phyloP scores from a whole-genome alignment of 2,329 filamentous ascomycete genomes.

The Paecilomyces niveus region DNA sequence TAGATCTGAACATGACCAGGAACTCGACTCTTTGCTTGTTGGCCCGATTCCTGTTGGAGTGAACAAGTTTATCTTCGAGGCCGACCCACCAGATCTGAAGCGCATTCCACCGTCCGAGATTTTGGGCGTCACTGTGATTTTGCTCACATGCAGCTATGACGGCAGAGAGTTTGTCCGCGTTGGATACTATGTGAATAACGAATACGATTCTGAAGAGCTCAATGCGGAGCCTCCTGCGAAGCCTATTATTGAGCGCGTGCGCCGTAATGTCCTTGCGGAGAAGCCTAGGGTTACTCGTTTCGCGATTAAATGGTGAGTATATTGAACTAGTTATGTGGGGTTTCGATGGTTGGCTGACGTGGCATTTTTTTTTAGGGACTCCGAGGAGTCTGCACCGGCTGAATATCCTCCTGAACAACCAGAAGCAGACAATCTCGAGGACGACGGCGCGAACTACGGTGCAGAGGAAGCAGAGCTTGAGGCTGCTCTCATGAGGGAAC shows the following conservation, averaged over 20 bases:
- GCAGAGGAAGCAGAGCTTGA: slow-evolving; percentile 78
- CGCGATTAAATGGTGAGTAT: slow-evolving; percentile 87
- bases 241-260: slow-evolving; percentile 85
- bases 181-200: slow-evolving; percentile 99
- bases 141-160: slow-evolving; percentile 94
- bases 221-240: slow-evolving; percentile 84
- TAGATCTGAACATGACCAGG: slow-evolving; percentile 94
- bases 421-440: slow-evolving; percentile 78
- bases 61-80: slow-evolving; percentile 98
- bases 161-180: slow-evolving; percentile 94
- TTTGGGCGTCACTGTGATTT: slow-evolving; percentile 91
- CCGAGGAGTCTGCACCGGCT: slow-evolving; percentile 90
- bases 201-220: slow-evolving; percentile 90
- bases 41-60: slow-evolving; percentile 95
- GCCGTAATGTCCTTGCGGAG: slow-evolving; percentile 86
- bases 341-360: neutral
- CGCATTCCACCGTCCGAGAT: slow-evolving; percentile 94
- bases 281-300: slow-evolving; percentile 97
- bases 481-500: slow-evolving; percentile 51
- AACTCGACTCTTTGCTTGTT: slow-evolving; percentile 92
- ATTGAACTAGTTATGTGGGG: neutral
- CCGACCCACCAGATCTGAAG: slow-evolving; percentile 80
- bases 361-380: slow-evolving; percentile 61
- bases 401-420: slow-evolving; percentile 97
- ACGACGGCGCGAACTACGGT: slow-evolving; percentile 80